Conservation (phyloP, 179 eudicot species). For the Actinidia polygama region DNA sequence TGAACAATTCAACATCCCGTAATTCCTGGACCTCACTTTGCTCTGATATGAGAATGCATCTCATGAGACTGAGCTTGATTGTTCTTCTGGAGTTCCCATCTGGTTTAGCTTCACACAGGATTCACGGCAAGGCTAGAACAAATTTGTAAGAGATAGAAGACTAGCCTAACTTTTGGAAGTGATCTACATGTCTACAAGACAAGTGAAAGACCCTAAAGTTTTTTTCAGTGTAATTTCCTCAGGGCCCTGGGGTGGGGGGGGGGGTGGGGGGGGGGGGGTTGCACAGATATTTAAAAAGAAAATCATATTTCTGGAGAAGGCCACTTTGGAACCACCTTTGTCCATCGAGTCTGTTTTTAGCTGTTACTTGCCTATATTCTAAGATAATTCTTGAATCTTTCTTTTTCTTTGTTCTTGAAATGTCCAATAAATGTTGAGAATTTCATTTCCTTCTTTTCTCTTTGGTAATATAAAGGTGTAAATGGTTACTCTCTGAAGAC, state of each 20-base stretch:
- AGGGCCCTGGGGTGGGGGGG: not conserved
- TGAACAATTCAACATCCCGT: not conserved
- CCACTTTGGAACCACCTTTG: not conserved
- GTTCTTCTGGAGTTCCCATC: slow-evolving; percentile 3
- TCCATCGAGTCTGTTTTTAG: not conserved
- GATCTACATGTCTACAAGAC: not conserved
- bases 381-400: not conserved
- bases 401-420: not conserved
- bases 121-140: not conserved
- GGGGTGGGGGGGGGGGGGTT: too few relatives aligned
- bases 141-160: not conserved
- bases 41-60: not conserved
- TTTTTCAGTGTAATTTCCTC: not conserved
- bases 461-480: slow-evolving; percentile 51
- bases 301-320: not conserved
- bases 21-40: not conserved
- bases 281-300: not conserved
- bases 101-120: not conserved
- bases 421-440: not conserved
- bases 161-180: not conserved
- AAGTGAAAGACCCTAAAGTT: not conserved
- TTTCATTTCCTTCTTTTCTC: not conserved
- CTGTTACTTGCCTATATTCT: not conserved
- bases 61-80: not conserved
- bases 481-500: slow-evolving; percentile 97